These are phyloP conservation scores for Colletotrichum lini DNA, from an alignment of 2,329 filamentous ascomycete genomes.

Conservation along the genomic window DNA sequence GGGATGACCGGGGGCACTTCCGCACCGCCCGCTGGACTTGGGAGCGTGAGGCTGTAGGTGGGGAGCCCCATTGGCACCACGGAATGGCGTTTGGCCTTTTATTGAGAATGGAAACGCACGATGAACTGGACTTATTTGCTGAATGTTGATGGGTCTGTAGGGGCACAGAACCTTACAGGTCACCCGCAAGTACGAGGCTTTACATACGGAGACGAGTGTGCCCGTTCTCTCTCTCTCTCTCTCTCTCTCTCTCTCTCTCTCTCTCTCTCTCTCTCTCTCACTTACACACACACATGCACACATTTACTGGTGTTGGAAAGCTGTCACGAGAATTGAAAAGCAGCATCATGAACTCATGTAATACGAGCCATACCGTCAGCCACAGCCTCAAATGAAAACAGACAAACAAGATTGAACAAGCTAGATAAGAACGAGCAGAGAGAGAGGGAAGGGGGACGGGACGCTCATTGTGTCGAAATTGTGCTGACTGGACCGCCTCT, in stretches of 20 bases:
- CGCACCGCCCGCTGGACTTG: not conserved
- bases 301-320: no score
- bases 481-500: constrained; percentile 12
- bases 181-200: not conserved
- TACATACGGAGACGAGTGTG: not conserved
- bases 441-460: no score
- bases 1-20: not conserved
- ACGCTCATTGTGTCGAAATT: not conserved
- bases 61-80: not conserved
- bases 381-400: not conserved
- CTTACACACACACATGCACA: no score
- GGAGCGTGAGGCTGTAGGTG: not conserved
- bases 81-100: not conserved
- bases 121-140: not conserved
- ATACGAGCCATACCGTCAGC: not conserved
- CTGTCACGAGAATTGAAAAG: no score
- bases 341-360: not conserved
- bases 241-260: no score
- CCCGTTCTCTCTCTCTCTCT: no score
- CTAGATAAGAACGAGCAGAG: no score
- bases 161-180: not conserved
- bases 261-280: no score
- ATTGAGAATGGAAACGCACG: not conserved
- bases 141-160: not conserved
- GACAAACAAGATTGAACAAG: no score